Conservation (phyloP, 225 moss, liverwort and hornwort species). For the Straminergon stramineum region DNA sequence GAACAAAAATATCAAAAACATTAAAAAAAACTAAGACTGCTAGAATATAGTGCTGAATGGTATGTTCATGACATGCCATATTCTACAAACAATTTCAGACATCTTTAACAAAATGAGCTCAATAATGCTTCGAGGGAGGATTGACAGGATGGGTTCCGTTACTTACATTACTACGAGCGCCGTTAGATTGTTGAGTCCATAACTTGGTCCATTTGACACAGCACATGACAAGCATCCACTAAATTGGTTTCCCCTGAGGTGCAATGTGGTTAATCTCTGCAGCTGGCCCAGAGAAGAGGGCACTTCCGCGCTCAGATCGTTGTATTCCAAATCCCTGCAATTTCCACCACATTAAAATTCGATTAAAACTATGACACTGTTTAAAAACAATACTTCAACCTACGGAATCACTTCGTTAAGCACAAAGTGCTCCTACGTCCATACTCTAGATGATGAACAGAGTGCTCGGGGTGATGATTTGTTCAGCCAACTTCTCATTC, state of each 20-base stretch:
- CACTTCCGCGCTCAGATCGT: slow-evolving; percentile 15
- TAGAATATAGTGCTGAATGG: not conserved
- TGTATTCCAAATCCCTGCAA: slow-evolving; percentile 19
- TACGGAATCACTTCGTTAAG: not conserved
- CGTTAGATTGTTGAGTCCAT: slow-evolving; percentile 25
- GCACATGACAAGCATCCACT: slow-evolving; percentile 33
- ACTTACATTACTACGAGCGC: slow-evolving; percentile 1
- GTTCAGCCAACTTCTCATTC: not conserved
- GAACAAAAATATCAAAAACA: not conserved
- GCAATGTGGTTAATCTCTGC: slow-evolving; percentile 12
- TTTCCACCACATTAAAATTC: not conserved
- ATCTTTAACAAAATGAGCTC: not conserved
- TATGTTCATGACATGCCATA: not conserved
- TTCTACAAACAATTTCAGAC: not conserved
- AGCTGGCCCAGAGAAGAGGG: slow-evolving; percentile 20
- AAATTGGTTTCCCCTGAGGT: slow-evolving; percentile 9
- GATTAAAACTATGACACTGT: not conserved
- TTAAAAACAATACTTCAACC: not conserved
- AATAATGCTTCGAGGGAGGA: not conserved
- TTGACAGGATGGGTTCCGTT: not conserved
- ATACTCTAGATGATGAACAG: not conserved
- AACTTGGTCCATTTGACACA: slow-evolving; percentile 2
- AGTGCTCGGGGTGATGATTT: not conserved
- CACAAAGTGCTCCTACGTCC: not conserved
- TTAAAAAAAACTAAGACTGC: not conserved